Evolutionary conservation across 768 basidiomycete genomes (phyloP), one percentile per base, ranked within the genome.

Genomic region (Dentipellis sp.): DNA sequence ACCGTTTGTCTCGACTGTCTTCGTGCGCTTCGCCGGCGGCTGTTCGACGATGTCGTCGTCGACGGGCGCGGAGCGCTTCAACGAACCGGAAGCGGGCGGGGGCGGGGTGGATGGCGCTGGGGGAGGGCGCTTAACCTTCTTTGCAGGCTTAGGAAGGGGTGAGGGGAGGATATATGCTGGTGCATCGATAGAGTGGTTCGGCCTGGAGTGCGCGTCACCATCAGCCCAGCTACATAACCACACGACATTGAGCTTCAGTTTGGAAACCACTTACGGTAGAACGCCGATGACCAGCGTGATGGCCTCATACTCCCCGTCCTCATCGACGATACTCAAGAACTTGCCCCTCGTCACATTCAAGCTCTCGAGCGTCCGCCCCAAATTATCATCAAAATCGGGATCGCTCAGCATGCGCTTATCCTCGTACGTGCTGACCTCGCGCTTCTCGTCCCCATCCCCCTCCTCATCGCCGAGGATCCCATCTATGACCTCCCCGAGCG

Each of bases 331-430:
- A 4, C 84, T 83, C 65, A 98, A 65, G 72, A 97, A 95, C 71
- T 86, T 94, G 42, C 94, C 93, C 54, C 85, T 72, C 0, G 78
- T 81, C 35, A 95, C 82, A 49, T 81, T 87, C 54, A 98, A 65
- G 61, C 90, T 89, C 60, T 83, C 88, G 61, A 99, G 67, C 49
- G 91, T 92, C 58, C 86, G 78, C 2, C 80, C 85, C 58, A 80
- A 66, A 63, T 97, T 97, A 63, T 97, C 94, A 48, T 91, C 87
- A 78, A 88, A 95, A 65, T 98, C 95, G 7, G 92, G 91, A 64
- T 98, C 97, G 60, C 83, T 87, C 55, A 99, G 71, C 47, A 99
- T 70, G 46, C 94, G 78, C 63, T 87, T 85, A 49, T 89, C 93
- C 68, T 97, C 91, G 63, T 85, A 91, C 37, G 94, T 86, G 61